Evolutionary conservation across 306 rosid species (phyloP), one percentile per base, ranked within the genome.

Genomic region (Cercis canadensis): DNA sequence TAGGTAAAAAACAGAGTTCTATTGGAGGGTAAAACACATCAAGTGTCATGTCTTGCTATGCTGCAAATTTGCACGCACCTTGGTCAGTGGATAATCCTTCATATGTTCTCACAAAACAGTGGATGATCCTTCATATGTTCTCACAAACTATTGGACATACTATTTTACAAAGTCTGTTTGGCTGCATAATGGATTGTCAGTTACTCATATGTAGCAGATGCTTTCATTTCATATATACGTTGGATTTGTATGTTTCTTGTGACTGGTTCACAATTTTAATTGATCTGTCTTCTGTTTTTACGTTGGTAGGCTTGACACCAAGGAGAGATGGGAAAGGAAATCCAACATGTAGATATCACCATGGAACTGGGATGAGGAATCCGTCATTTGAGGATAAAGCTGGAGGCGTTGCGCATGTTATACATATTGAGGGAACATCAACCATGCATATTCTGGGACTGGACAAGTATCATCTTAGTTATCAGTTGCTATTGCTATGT

Each of bases 261-360:
- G 54, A 40, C 15, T 37, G 60, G 11, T 76, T 52, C 11, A 66
- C 21, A 46, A 29, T 58, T 21, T 33, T 62, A 49, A 5, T 41
- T 50, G 13, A 57, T 39, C 13, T 39, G 17, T 59, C 13, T 14
- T 32, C 5, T 67, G 66, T 67, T 56, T 19, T 67, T 57, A 56
- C 65, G 62, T 71, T 73, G 62, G 80, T 37, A 89, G 96, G 87
- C 94, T 90, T 33, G 96, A 87, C 72, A 80, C 92, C 33, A 90
- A 84, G 86, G 91, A 87, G 65, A 86, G 96, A 75, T 90, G 96
- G 94, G 92, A 87, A 82, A 86, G 96, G 79, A 90, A 90, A 78
- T 87, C 96, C 57, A 90, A 90, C 89, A 87, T 90, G 93, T 85
- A 87, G 79, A 82, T 55, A 40, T 81, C 57, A 63, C 43, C 43